A percentile compares a stretch with the other conserved stretches of the same genome.
These are phyloP conservation scores for Acanthamoeba royreba DNA, from an alignment of 208 protist species.

Conservation along the genomic window DNA sequence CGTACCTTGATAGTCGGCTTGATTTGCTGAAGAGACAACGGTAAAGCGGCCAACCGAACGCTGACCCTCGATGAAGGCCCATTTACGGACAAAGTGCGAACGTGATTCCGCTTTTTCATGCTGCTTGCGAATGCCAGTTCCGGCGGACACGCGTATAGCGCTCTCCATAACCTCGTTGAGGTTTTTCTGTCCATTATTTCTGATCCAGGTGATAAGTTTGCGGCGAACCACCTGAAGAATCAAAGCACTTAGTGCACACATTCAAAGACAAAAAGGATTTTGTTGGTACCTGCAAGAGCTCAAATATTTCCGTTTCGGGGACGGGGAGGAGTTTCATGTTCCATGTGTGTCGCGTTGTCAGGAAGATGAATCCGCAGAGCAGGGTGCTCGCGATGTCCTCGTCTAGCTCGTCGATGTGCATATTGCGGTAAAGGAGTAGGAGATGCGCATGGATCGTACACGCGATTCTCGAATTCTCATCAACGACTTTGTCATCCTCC, in stretches of 20 bases:
- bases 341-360: conserved; percentile 63
- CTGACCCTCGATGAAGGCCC: conserved; percentile 61
- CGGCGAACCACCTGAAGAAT: neutral
- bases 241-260: neutral
- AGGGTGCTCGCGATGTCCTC: neutral
- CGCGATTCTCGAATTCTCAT: conserved; percentile 8
- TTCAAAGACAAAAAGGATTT: neutral
- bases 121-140: conserved; percentile 9
- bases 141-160: conserved; percentile 57
- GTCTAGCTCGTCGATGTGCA: neutral
- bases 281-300: conserved; percentile 58
- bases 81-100: neutral
- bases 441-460: conserved; percentile 66
- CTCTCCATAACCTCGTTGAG: conserved; percentile 59
- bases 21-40: neutral
- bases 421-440: conserved; percentile 62
- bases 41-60: conserved; percentile 55
- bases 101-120: neutral
- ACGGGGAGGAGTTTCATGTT: conserved; percentile 53
- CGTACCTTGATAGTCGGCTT: neutral
- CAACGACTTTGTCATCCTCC: neutral
- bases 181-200: neutral
- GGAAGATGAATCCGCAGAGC: conserved; percentile 57
- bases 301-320: conserved; percentile 68
- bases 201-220: conserved; percentile 31